A percentile compares a stretch with the other conserved stretches of the same genome.
Conservation (phyloP, 108 stramenopile species). For the Epithemia pelagica region DNA sequence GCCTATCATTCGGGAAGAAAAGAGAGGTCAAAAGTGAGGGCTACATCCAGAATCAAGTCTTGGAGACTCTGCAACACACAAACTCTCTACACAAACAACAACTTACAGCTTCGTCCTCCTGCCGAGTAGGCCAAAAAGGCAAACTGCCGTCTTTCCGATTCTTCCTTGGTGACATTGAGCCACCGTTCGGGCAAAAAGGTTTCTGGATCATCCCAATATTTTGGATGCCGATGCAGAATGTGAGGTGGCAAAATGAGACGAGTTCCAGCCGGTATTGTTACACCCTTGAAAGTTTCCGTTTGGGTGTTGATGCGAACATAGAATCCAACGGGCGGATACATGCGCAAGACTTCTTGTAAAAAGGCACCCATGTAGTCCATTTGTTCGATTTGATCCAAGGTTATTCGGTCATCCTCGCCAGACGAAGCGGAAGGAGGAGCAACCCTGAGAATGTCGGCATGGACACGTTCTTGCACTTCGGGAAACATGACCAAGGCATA, state of each 20-base stretch:
- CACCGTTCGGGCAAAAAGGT: slow-evolving; percentile 56
- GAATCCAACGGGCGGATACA: slow-evolving; percentile 48
- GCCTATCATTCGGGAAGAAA: too few relatives aligned
- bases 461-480: slow-evolving; percentile 40
- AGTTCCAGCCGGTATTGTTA: slow-evolving; percentile 35
- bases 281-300: slow-evolving; percentile 31
- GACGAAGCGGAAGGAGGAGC: slow-evolving; percentile 19
- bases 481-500: slow-evolving; percentile 39
- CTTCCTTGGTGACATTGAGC: slow-evolving; percentile 24
- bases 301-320: slow-evolving; percentile 20
- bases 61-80: too few relatives aligned
- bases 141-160: too few relatives aligned
- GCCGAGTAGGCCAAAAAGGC: too few relatives aligned
- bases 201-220: slow-evolving; percentile 55
- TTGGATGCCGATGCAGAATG: slow-evolving; percentile 44
- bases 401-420: slow-evolving; percentile 13
- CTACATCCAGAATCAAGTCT: too few relatives aligned
- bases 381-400: slow-evolving; percentile 38
- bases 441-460: slow-evolving; percentile 46
- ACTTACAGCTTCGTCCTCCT: too few relatives aligned
- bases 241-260: slow-evolving; percentile 35
- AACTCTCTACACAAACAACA: too few relatives aligned
- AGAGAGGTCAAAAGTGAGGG: too few relatives aligned
- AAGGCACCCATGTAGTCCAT: slow-evolving; percentile 56
- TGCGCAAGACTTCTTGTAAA: slow-evolving; percentile 52